These are phyloP conservation scores for Jaltomata sinuosa DNA, from an alignment of 257 asterid genomes.

Conservation along the genomic window DNA sequence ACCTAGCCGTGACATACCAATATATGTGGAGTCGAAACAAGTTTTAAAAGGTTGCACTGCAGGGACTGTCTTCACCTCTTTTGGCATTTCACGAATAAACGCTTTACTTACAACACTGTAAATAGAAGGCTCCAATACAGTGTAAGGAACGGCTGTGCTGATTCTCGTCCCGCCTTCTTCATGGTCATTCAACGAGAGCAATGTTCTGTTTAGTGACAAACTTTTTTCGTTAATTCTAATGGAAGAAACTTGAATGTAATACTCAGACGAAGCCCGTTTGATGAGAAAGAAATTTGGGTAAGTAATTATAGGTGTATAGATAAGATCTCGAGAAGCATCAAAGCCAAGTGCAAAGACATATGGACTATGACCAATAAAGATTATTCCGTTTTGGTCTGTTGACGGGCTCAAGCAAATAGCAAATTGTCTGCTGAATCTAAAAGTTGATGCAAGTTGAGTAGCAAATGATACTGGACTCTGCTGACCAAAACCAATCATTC, in stretches of 20 bases:
- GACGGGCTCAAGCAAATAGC: neutral
- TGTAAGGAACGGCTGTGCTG: neutral
- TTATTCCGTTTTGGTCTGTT: neutral
- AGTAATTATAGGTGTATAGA: neutral
- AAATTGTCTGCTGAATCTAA: neutral
- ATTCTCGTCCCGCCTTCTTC: neutral
- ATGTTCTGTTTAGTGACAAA: neutral
- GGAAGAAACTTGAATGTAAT: neutral
- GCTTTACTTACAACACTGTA: neutral
- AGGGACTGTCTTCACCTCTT: neutral
- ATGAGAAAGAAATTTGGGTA: neutral
- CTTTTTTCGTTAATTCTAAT: neutral
- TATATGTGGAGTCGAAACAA: neutral
- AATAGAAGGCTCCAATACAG: neutral
- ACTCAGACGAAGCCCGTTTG: neutral
- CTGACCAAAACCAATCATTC: conserved; percentile 13
- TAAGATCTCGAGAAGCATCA: neutral
- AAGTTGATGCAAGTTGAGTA: neutral
- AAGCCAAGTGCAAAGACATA: neutral
- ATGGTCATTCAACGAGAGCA: neutral
- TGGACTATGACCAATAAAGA: conserved; percentile 4
- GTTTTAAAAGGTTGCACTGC: neutral
- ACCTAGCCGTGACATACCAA: neutral
- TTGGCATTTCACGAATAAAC: neutral
- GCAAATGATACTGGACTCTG: neutral